Evolutionary conservation across 257 asterid species (phyloP).

Genomic region (Gynochthodes officinalis): DNA sequence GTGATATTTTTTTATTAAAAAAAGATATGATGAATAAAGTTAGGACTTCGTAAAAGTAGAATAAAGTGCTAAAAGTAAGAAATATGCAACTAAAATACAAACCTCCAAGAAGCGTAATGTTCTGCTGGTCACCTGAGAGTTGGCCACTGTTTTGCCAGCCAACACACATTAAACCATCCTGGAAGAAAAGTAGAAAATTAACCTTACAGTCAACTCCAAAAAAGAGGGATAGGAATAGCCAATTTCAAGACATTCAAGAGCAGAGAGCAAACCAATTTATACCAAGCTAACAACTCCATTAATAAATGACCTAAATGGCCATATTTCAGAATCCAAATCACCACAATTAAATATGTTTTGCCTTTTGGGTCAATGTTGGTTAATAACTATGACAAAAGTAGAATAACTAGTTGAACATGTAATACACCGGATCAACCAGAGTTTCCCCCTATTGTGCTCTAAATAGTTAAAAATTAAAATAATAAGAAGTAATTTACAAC

Average conservation of each 20-base stretch:
- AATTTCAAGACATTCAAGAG: constrained; percentile 8
- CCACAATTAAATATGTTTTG: neutral
- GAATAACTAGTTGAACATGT: constrained; percentile 2
- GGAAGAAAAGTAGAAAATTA: constrained; percentile 19
- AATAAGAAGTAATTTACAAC: neutral
- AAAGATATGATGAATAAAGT: no score
- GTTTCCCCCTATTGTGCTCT: neutral
- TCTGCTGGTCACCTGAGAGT: constrained; percentile 66
- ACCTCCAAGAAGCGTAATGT: constrained; percentile 93
- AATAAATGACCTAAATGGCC: neutral
- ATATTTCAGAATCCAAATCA: neutral
- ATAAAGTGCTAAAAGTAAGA: constrained; percentile 6
- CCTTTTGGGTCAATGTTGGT: neutral
- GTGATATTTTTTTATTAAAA: no score
- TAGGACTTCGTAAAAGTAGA: no score
- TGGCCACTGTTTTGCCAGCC: constrained; percentile 95
- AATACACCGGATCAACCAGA: constrained; percentile 1
- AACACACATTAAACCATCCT: constrained; percentile 88
- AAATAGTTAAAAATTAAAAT: neutral
- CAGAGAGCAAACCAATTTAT: neutral
- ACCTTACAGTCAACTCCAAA: neutral
- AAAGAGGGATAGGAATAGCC: neutral
- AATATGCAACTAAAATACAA: constrained; percentile 17
- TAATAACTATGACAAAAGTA: neutral
- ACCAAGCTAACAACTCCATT: constrained; percentile 1